phyloP scores from a whole-genome alignment of 139 green algal species.

The Pleodorina starrii region DNA sequence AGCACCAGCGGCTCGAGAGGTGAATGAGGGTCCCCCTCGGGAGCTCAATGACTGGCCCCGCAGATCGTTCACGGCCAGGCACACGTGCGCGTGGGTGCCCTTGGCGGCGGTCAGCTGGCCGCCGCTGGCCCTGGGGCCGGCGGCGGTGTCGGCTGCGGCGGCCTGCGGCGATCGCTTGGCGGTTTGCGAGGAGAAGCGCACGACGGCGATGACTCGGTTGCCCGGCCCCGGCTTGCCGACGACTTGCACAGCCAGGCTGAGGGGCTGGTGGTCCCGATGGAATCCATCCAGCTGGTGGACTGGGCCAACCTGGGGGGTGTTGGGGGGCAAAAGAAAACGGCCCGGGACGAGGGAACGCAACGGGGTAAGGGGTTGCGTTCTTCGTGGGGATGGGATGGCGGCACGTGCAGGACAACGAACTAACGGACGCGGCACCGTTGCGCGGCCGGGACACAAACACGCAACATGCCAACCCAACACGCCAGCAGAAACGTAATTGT shows the following conservation, averaged over 20 bases:
- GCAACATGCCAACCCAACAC: too few species aligned
- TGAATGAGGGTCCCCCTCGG: too few species aligned
- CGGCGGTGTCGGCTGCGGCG: too few species aligned
- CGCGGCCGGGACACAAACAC: too few species aligned
- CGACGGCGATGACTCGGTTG: not conserved
- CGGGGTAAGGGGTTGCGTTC: too few species aligned
- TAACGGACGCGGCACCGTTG: too few species aligned
- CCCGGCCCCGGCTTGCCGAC: constrained; percentile 25
- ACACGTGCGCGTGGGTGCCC: not conserved
- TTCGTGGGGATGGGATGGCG: too few species aligned
- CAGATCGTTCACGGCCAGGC: not conserved
- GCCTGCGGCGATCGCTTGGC: too few species aligned
- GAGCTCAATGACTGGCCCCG: not conserved
- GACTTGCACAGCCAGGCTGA: constrained; percentile 21
- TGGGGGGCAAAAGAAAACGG: not conserved
- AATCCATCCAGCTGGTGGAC: constrained; percentile 14
- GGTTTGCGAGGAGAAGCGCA: constrained; percentile 2
- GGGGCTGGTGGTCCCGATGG: constrained; percentile 3
- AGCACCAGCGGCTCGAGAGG: too few species aligned
- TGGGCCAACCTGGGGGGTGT: constrained; percentile 17
- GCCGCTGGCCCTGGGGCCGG: not conserved
- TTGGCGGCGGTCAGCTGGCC: not conserved
- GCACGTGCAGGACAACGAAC: too few species aligned
- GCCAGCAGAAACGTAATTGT: too few species aligned
- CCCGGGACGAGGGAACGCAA: too few species aligned